Percentiles rank a stretch among this genome's conserved stretches.
Conservation (phyloP, 2,329 filamentous ascomycete species). For the Neospermospora avenae region DNA sequence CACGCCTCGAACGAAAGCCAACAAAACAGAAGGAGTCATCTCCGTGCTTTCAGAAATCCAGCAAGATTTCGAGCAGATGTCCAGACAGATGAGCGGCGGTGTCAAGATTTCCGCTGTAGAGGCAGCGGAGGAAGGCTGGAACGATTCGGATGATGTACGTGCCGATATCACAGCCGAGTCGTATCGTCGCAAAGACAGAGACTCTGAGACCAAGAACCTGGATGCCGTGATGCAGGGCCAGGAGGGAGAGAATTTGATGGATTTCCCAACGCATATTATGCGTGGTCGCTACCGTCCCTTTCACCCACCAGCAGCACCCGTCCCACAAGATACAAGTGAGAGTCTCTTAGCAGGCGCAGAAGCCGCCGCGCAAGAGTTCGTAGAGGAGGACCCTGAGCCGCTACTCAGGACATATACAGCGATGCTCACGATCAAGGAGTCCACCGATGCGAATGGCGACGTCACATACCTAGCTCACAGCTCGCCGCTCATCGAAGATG, state of each 20-base stretch:
- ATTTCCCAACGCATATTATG: constrained; percentile 61
- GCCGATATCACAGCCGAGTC: constrained; percentile 43
- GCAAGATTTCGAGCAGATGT: constrained; percentile 39
- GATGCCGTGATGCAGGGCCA: constrained; percentile 35
- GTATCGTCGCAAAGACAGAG: constrained; percentile 38
- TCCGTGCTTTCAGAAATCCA: constrained; percentile 45
- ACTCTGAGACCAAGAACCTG: constrained; percentile 50
- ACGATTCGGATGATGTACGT: constrained; percentile 36
- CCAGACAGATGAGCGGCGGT: constrained; percentile 49
- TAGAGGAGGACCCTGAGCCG: constrained; percentile 38
- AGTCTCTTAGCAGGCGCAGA: constrained; percentile 38
- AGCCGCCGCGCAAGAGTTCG: constrained; percentile 29
- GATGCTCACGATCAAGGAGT: constrained; percentile 65
- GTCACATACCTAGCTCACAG: constrained; percentile 59
- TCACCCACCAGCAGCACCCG: constrained; percentile 76
- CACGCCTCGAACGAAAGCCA: constrained; percentile 49
- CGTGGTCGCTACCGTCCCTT: constrained; percentile 75
- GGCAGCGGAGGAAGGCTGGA: constrained; percentile 27
- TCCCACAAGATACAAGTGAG: constrained; percentile 49
- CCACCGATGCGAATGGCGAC: constrained; percentile 56
- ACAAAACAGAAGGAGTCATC: constrained; percentile 57
- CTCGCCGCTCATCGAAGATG: constrained; percentile 53
- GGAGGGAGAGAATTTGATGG: constrained; percentile 43
- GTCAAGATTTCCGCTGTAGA: constrained; percentile 16
- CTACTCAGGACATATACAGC: constrained; percentile 59